Evolutionary conservation across 2,329 filamentous ascomycete species (phyloP).

Genomic region (Claviceps citrina): DNA sequence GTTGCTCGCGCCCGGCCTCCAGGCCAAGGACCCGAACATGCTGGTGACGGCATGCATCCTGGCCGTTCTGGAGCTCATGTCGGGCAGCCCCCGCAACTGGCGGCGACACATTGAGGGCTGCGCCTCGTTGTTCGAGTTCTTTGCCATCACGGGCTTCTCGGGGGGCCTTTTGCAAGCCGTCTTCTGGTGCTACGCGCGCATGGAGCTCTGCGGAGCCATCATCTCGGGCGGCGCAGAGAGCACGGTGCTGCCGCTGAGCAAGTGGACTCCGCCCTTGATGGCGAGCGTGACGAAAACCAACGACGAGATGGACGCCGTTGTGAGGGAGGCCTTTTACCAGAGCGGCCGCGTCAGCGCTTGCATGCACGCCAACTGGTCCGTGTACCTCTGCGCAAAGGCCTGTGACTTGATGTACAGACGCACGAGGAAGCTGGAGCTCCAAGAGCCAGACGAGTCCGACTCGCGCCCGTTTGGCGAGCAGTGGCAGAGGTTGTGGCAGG

Average conservation of each 20-base stretch:
- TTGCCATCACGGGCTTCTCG: constrained; percentile 31
- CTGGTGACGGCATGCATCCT: constrained; percentile 32
- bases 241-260: constrained; percentile 31
- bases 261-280: constrained; percentile 34
- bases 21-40: constrained; percentile 27
- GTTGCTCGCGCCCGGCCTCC: constrained; percentile 24
- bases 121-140: constrained; percentile 34
- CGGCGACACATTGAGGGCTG: constrained; percentile 40
- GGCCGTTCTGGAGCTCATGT: constrained; percentile 33
- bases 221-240: constrained; percentile 34
- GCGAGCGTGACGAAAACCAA: no score
- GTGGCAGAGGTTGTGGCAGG: constrained; percentile 30
- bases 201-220: constrained; percentile 40
- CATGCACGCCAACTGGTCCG: constrained; percentile 39
- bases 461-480: constrained; percentile 21
- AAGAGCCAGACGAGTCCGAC: constrained; percentile 24
- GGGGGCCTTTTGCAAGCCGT: constrained; percentile 33
- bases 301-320: constrained; percentile 15
- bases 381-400: constrained; percentile 34
- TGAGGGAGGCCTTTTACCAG: constrained; percentile 13
- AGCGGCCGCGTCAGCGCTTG: constrained; percentile 22
- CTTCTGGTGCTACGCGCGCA: constrained; percentile 43
- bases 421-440: constrained; percentile 23
- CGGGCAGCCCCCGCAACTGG: constrained; percentile 34
- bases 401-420: constrained; percentile 27